Base-by-base conservation (phyloP, 169 alveolate genomes). In the Eimeria zaria region DNA sequence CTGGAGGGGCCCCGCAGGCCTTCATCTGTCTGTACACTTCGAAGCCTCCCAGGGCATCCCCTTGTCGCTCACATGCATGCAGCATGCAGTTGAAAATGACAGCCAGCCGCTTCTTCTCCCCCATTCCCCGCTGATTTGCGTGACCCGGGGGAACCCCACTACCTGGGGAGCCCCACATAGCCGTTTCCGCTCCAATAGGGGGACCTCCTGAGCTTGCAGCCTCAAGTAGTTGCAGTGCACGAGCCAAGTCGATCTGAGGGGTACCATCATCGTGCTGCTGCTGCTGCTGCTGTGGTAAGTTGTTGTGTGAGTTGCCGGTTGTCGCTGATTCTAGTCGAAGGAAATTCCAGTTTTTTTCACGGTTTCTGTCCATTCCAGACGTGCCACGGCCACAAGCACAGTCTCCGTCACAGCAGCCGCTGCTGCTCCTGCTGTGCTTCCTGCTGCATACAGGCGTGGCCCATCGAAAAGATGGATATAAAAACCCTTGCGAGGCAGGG, bases 51-150 rank as follows among this genome's bases (percentile, higher is more conserved):
- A 85, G 81, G 44, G 93, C 53, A 76, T 85, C 93, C 41, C 93
- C 93, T 71, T 85, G 93, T 0, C 93, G 48, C 81, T 85, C 93
- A 64, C 93, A 85, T 22, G 93, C 93, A 85, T 85, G 93, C 64
- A 85, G 93, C 93, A 85, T 48, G 93, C 93, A 85, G 60, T 85
- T 85, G 64, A 85, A 85, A 30, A 85, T 85, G 7, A 85, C 93
- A 36, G 93, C 80, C 16, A 85, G 93, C 44, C 93, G 60, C 44
- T 62, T 55, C 93, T 85, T 85, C 80, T 85, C 93, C 58, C 93
- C 81, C 80, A 85, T 60, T 41, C 93, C 62, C 91, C 48, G 69
- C 8, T 51, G 74, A 30, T 30, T 18, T 18, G 73, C 36, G 73
- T 22, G 7, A 9, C 62, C 24, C 30, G 67, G 48, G 51, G 73